Base-by-base conservation (phyloP, 2,329 filamentous ascomycete species). In the Cercospora citrullina region DNA sequence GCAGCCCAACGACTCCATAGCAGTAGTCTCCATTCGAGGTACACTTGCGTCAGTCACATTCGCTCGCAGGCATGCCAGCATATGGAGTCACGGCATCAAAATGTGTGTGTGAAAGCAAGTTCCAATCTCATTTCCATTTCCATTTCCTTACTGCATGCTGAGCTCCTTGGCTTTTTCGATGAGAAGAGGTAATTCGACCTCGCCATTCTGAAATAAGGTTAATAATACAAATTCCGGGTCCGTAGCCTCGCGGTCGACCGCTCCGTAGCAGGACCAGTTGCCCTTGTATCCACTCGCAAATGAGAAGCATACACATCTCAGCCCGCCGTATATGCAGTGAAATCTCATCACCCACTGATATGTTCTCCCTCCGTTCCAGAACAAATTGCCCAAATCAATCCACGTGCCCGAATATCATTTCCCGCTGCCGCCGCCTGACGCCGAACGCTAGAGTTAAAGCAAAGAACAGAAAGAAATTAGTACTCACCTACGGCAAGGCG, bases 401-500 rank as follows among this genome's bases (percentile, higher is more conserved):
- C 53, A 57, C 26, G 6, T 30, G 21, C 53, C 53, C 30, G 12
- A 16, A 28, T 31, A n/a, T 33, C 53, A 18, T 6, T 58, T 5
- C 26, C 30, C 53, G 28, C 16, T 45, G 60, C 21, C 42, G 36
- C 42, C 39, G 39, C 26, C 26, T 6, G 21, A 28, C 26, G 36
- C 39, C 39, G 14, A 30, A 30, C 36, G 36, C 36, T 51, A 30
- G 60, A 28, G 14, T 21, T n/a, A 28, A 51, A 48, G 39, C 26
- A 51, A 42, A 23, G 16, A 62, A 30, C 36, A 36, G 26, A 64
- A 21, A 16, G 53, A 31, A 31, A 58, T 62, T 10, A n/a, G 23
- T 26, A 62, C 60, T 45, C 39, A 51, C 39, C 60, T 62, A 62
- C 42, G 39, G 23, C 60, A 62, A 77, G 51, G 69, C 74, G 69